Evolutionary conservation across 306 rosid genomes (phyloP), one percentile per base, ranked within the genome.

Genomic region (Gastrolobium villosum): DNA sequence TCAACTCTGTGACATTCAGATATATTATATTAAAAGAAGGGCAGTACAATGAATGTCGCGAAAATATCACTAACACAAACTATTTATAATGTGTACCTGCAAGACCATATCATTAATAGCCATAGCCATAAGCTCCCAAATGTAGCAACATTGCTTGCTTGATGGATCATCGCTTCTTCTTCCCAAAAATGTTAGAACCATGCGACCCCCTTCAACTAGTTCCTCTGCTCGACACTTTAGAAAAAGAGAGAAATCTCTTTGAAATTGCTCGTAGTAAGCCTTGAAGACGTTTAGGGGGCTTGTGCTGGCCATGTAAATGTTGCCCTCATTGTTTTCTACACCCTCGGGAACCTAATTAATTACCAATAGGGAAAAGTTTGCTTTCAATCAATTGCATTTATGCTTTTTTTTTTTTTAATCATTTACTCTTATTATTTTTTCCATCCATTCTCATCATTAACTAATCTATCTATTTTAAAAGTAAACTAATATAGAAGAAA

Each of bases 141-240:
- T 83, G 64, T 56, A 84, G 62, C 80, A 84, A 35, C 86, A 41
- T 7, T 81, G 88, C 15, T 81, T 78, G 77, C 75, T 74, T 5
- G 82, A 59, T 26, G 86, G 87, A 75, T 87, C 84, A 15, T 84
- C 80, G 5, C 77, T 87, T 30, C 70, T 78, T 73, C 90, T 68
- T 39, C 90, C 90, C 40, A 84, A 41, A 31, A 81, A 15, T 3
- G 88, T 87, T 11, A 87, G 52, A n/a, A 87, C 90, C 90, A 87
- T 87, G 7, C 73, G 35, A 0, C 88, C 88, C 7, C 77, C 86
- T 36, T 46, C 40, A 20, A 84, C 80, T 28, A 87, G 36, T 48
- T 86, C 90, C 50, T 83, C 81, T 0, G 80, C 84, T 34, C 87
- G 87, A 56, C 87, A 80, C 64, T 64, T 81, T 37, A 83, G 55